phyloP scores from a whole-genome alignment of 179 eudicot species.

The Camellia oleifera region DNA sequence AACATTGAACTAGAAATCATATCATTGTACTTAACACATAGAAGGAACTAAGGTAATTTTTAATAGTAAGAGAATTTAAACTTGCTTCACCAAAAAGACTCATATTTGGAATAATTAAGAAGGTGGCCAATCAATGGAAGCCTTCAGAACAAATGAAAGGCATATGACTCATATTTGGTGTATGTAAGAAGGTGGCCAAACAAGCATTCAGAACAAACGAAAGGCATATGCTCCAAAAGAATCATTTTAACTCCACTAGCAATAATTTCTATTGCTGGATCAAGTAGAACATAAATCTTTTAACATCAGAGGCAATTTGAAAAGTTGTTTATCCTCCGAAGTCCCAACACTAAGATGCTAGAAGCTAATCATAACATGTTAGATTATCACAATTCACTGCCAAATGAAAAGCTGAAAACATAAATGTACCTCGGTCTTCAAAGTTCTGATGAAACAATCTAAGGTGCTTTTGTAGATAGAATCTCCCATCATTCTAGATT shows the following conservation, averaged over 20 bases:
- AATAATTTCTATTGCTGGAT: slow-evolving; percentile 10
- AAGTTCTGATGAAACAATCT: slow-evolving; percentile 79
- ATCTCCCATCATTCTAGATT: slow-evolving; percentile 97
- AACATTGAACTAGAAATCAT: too few relatives aligned
- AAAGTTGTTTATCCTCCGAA: background rate
- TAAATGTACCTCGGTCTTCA: slow-evolving; percentile 58
- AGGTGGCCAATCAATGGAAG: too few relatives aligned
- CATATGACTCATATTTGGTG: too few relatives aligned
- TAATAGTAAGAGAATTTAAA: background rate
- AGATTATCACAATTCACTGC: background rate
- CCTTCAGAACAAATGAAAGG: too few relatives aligned
- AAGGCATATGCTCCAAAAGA: background rate
- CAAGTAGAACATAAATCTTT: background rate
- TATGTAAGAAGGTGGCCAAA: background rate
- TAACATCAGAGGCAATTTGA: background rate
- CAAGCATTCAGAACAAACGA: background rate
- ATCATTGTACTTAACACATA: background rate
- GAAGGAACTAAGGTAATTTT: background rate
- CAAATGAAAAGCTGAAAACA: slow-evolving; percentile 11
- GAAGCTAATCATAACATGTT: background rate
- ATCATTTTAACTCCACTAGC: background rate
- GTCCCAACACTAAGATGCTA: background rate
- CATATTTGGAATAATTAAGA: background rate
- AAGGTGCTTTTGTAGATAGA: slow-evolving; percentile 60
- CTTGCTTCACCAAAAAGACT: background rate